Evolutionary conservation across 306 rosid species (phyloP).

Genomic region (Vicia sativa): DNA sequence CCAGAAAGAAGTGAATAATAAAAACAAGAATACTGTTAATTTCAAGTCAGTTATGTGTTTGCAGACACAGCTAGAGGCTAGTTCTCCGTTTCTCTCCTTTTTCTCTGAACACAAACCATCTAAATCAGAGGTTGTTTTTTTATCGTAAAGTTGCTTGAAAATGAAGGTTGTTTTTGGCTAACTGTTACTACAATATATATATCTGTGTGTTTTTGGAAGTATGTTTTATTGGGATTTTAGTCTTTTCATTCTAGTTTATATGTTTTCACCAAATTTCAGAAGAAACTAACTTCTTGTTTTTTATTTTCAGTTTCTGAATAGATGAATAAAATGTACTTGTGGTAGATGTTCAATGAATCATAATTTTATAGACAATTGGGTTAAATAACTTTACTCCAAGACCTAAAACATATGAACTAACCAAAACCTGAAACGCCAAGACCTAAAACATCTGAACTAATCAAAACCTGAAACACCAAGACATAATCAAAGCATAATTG

Average conservation of each 20-base stretch:
- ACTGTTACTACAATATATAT: neutral
- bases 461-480: constrained; percentile 15
- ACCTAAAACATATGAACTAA: neutral
- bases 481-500: constrained; percentile 6
- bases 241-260: neutral
- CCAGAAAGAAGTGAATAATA: neutral
- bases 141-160: neutral
- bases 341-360: neutral
- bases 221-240: constrained; percentile 7
- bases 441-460: neutral
- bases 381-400: neutral
- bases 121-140: neutral
- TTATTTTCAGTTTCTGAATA: constrained; percentile 7
- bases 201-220: neutral
- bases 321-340: neutral
- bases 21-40: neutral
- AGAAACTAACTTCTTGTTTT: neutral
- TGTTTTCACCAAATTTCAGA: neutral
- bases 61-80: neutral
- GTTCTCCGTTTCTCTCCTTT: neutral
- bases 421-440: constrained; percentile 7
- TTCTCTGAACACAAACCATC: constrained; percentile 3
- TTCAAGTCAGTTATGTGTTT: constrained; percentile 4
- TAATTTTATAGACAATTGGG: neutral
- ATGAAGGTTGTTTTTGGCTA: neutral